Evolutionary conservation across 148 eudicot species (phyloP).

Genomic region (Bassia scoparia): DNA sequence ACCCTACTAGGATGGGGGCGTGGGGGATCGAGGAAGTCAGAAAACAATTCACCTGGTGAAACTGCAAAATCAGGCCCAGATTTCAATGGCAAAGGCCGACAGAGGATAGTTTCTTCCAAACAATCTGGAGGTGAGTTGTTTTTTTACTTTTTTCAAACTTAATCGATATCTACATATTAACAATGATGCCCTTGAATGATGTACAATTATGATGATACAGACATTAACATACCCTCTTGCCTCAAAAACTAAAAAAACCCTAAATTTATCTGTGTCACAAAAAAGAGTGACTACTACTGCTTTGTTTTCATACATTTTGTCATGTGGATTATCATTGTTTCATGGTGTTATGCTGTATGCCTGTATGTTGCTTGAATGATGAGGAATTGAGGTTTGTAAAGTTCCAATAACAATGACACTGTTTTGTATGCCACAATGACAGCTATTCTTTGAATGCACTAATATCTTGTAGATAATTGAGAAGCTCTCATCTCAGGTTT

Average conservation of each 20-base stretch:
- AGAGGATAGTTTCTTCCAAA: constrained; percentile 29
- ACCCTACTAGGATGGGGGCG: constrained; percentile 31
- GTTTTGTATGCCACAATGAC: no score
- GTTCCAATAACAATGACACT: no score
- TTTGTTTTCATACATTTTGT: not conserved
- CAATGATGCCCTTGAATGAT: no score
- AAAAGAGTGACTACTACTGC: not conserved
- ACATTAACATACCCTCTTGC: not conserved
- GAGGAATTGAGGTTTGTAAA: not conserved
- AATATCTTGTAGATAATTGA: no score
- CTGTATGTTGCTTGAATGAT: not conserved
- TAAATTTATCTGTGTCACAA: not conserved
- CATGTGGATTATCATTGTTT: not conserved
- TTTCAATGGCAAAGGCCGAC: constrained; percentile 24
- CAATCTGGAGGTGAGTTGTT: constrained; percentile 48
- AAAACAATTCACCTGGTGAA: constrained; percentile 30
- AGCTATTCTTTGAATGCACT: no score
- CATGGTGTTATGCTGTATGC: no score
- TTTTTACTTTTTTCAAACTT: not conserved
- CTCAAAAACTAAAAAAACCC: not conserved
- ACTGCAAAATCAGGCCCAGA: constrained; percentile 36
- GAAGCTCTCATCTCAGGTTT: no score
- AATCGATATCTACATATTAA: not conserved
- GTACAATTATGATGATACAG: not conserved
- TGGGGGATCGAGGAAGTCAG: constrained; percentile 34